phyloP scores from a whole-genome alignment of 1,284 basidiomycete genomes.

The Cutaneotrichosporon dermatis region DNA sequence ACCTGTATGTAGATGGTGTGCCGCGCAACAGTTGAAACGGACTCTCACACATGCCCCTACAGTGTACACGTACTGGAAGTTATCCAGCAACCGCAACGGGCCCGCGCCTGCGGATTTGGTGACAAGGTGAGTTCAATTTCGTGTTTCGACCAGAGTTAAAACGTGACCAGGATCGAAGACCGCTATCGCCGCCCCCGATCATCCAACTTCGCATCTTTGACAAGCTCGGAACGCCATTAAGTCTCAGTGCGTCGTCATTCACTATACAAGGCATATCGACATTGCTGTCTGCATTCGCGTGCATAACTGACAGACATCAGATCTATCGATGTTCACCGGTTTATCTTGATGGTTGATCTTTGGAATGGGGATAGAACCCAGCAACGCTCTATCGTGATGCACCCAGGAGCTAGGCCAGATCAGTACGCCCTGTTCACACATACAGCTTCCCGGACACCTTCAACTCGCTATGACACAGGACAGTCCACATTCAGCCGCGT shows the following conservation, averaged over 20 bases:
- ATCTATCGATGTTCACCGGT: constrained; percentile 68
- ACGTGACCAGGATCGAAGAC: constrained; percentile 69
- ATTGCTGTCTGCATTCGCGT: too few relatives aligned
- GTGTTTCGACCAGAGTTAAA: neutral
- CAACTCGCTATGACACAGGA: constrained; percentile 4
- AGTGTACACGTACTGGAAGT: constrained; percentile 77
- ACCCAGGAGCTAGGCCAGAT: constrained; percentile 54
- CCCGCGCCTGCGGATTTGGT: constrained; percentile 89
- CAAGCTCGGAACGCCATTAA: constrained; percentile 61
- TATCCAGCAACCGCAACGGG: constrained; percentile 77
- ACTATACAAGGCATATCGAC: too few relatives aligned
- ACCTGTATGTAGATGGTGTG: neutral
- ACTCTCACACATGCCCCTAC: neutral
- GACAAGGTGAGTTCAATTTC: constrained; percentile 66
- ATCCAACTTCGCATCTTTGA: constrained; percentile 42
- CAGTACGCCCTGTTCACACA: constrained; percentile 19
- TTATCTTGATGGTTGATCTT: constrained; percentile 79
- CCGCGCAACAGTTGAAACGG: too few relatives aligned
- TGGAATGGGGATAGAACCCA: constrained; percentile 75
- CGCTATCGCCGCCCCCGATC: constrained; percentile 82
- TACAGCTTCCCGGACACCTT: constrained; percentile 5
- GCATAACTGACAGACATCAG: constrained; percentile 1
- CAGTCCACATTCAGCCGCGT: constrained; percentile 2
- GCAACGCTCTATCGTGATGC: constrained; percentile 79
- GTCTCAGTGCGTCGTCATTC: constrained; percentile 61